Evolutionary conservation across 129 eudicot genomes (phyloP), one percentile per base, ranked within the genome.

Genomic region (Pulicaria dysenterica): DNA sequence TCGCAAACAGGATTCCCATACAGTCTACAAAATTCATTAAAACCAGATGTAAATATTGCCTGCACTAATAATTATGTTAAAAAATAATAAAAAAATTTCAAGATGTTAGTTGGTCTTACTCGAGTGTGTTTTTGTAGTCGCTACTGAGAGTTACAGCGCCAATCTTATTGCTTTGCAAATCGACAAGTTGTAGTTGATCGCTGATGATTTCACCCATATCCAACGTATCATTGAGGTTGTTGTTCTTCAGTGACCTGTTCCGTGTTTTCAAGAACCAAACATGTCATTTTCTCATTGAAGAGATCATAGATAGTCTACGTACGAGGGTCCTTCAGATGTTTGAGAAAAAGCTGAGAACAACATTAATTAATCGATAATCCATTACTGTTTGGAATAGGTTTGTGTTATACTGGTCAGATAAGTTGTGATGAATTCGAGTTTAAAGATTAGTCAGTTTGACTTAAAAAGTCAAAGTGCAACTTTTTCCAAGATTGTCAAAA

Each of bases 1-100:
- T 72, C 31, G 79, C 99, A 94, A 10, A 90, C 97, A 1, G 99
- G 99, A 77, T 94, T 94, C 14, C 97, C 99, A 44, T 74, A 81
- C 64, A 94, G 79, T 77, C 99, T 94, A 79, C 16, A 42, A 43
- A 43, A 8, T 31, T 70, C 68, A 64, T 17, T 51, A 24, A 68
- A 44, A 45, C 12, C 2, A 5, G 8, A 12, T 13, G 45, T 77
- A 24, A 69, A 47, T 58, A 45, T 75, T n/a, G 11, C 16, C 24
- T 17, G n/a, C n/a, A n/a, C n/a, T n/a, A n/a, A n/a, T n/a, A n/a
- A n/a, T n/a, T n/a, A n/a, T n/a, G n/a, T n/a, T n/a, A n/a, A n/a
- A n/a, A n/a, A n/a, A n/a, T n/a, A n/a, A n/a, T n/a, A n/a, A n/a
- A n/a, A n/a, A n/a, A n/a, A n/a, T n/a, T n/a, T n/a, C n/a, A 7